These are phyloP conservation scores for Colletotrichum somersetense DNA, from an alignment of 2,329 filamentous ascomycete species.

Conservation along the genomic window DNA sequence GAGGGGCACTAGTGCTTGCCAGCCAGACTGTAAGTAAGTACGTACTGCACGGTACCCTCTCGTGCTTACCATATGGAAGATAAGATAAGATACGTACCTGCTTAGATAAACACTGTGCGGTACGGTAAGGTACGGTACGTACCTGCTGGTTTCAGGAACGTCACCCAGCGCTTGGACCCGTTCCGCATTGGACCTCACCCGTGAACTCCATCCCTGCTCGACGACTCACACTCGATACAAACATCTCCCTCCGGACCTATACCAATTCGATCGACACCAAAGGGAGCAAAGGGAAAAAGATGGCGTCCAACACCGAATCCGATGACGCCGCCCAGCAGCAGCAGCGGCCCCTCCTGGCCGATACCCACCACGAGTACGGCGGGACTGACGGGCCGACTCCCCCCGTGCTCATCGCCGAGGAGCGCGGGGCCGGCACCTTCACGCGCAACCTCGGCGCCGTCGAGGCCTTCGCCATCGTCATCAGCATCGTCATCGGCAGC, in stretches of 20 bases:
- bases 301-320: constrained; percentile 17
- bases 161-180: not conserved
- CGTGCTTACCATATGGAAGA: too few species aligned
- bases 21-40: too few species aligned
- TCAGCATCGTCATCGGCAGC: constrained; percentile 74
- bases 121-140: too few species aligned
- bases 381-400: constrained; percentile 24
- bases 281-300: not conserved
- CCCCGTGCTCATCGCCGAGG: constrained; percentile 26
- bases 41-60: too few species aligned
- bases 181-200: too few species aligned
- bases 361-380: constrained; percentile 31
- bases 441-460: constrained; percentile 59
- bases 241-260: not conserved
- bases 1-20: too few species aligned
- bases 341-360: constrained; percentile 36
- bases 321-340: constrained; percentile 19
- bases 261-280: not conserved
- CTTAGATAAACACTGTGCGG: not conserved
- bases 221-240: constrained; percentile 19
- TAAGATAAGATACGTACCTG: not conserved
- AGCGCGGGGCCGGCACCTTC: constrained; percentile 49
- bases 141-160: not conserved
- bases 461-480: constrained; percentile 70
- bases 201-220: constrained; percentile 11